Evolutionary conservation across 1,284 basidiomycete genomes (phyloP), one percentile per base, ranked within the genome.

Genomic region (Ceratobasidium sp.): DNA sequence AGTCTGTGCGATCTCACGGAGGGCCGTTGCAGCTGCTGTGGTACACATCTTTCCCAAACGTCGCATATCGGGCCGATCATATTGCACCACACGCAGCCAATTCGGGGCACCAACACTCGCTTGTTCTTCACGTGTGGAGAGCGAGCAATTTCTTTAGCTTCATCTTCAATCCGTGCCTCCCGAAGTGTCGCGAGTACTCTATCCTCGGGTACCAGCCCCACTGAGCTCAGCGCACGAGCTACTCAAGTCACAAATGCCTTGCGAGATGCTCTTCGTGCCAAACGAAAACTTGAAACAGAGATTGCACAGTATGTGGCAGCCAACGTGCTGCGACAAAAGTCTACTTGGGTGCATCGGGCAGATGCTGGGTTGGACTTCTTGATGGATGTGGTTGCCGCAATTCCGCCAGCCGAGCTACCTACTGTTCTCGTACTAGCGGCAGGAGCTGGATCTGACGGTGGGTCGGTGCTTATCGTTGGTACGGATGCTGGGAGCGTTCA

Each of bases 11-110:
- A 15, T 33, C 6, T 33, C 45, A 67, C 74, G 11, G 53, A 1
- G 17, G 8, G 13, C n/a, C 13, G 10, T 31, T 17, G 3, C n/a
- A 77, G 76, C n/a, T 77, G 76, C 39, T 77, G 76, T 28, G 76
- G 76, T 3, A 77, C 76, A 8, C 76, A 77, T 60, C 66, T 75
- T 17, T 74, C 75, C 39, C 74, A 69, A 54, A 71, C 75, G 1
- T 76, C 75, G 28, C 66, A 64, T 53, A 76, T 76, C 45, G 53
- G 75, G 2, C 51, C 39, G 10, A 35, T 76, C 37, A 31, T 76
- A 6, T 39, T 77, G 5, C 71, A 64, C 17, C 51, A 75, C 39
- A 77, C 76, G 4, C 76, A 77, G 31, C 51, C 65, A 6, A 78
- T 78, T 37, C 68, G 67, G 2, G 77, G 75, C 5, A 58, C 75